Percentiles rank a stretch among this genome's conserved stretches.
Conservation (phyloP, 2,329 filamentous ascomycete species). For the Trematosphaeria pertusa region DNA sequence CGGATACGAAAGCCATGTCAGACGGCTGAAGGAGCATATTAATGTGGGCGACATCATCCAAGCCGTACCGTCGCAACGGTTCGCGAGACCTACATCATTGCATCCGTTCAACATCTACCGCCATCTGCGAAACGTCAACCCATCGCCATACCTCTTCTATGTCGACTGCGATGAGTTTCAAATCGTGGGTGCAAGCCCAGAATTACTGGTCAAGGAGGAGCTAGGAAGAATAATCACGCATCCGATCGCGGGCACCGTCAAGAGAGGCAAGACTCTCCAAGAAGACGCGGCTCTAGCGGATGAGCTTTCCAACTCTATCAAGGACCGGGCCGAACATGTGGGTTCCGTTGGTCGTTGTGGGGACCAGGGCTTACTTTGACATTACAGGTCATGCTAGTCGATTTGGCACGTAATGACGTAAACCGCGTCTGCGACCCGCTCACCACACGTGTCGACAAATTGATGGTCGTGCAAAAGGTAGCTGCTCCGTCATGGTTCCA, state of each 20-base stretch:
- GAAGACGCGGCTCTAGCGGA: conserved; percentile 82
- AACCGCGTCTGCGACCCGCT: conserved; percentile 93
- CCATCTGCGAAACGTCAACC: conserved; percentile 95
- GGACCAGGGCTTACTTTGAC: conserved; percentile 66
- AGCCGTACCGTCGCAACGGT: conserved; percentile 91
- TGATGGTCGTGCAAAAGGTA: conserved; percentile 73
- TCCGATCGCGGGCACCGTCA: conserved; percentile 95
- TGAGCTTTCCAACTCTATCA: conserved; percentile 79
- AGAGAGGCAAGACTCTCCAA: conserved; percentile 78
- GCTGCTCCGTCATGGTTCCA: conserved; percentile 6
- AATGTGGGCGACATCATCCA: conserved; percentile 94
- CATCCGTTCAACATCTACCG: conserved; percentile 99
- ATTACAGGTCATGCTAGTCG: conserved; percentile 92
- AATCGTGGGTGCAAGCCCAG: conserved; percentile 92
- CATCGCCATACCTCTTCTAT: conserved; percentile 96
- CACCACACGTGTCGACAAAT: conserved; percentile 86
- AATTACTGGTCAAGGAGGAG: conserved; percentile 92
- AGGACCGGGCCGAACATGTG: conserved; percentile 68
- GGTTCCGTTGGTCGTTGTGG: conserved; percentile 17
- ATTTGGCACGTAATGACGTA: conserved; percentile 93
- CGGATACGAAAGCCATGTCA: conserved; percentile 92
- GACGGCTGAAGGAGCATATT: conserved; percentile 87
- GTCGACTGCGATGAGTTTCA: conserved; percentile 91
- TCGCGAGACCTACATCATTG: conserved; percentile 84
- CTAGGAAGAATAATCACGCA: conserved; percentile 89